Percentiles rank a stretch among this genome's conserved stretches.
phyloP scores from a whole-genome alignment of 805 yeast genomes.

The Candida chilensis region DNA sequence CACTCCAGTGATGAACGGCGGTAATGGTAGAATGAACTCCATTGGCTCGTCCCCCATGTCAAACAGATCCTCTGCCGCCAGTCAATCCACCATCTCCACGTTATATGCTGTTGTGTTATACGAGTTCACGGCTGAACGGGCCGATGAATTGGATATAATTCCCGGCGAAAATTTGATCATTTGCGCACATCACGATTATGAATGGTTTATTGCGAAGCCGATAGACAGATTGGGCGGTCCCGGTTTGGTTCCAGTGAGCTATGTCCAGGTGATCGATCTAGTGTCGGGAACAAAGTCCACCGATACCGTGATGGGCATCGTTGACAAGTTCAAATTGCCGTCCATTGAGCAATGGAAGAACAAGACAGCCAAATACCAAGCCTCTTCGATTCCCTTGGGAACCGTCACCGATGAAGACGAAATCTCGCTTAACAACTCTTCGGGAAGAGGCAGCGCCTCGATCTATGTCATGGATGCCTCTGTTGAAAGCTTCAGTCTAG shows the following conservation, averaged over 20 bases:
- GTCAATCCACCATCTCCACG: constrained; percentile 21
- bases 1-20: constrained; percentile 1
- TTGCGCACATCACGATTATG: constrained; percentile 93
- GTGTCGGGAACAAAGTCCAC: constrained; percentile 47
- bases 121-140: constrained; percentile 75
- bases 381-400: constrained; percentile 69
- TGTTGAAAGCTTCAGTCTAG: constrained; percentile 73
- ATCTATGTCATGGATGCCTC: constrained; percentile 47
- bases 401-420: constrained; percentile 3
- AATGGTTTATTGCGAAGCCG: constrained; percentile 98
- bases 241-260: constrained; percentile 88
- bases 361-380: constrained; percentile 85
- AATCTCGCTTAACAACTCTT: constrained; percentile 1
- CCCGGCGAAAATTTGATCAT: constrained; percentile 87
- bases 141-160: constrained; percentile 76
- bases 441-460: no score
- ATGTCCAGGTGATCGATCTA: constrained; percentile 79
- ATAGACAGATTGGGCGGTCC: constrained; percentile 95
- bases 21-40: constrained; percentile 2
- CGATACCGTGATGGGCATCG: constrained; percentile 38
- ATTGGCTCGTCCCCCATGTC: constrained; percentile 1
- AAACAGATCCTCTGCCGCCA: constrained; percentile 4
- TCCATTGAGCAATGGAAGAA: constrained; percentile 95
- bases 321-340: constrained; percentile 66
- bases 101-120: constrained; percentile 81